Conservation (phyloP, 2,329 filamentous ascomycete genomes). For the Shiraia sp. region DNA sequence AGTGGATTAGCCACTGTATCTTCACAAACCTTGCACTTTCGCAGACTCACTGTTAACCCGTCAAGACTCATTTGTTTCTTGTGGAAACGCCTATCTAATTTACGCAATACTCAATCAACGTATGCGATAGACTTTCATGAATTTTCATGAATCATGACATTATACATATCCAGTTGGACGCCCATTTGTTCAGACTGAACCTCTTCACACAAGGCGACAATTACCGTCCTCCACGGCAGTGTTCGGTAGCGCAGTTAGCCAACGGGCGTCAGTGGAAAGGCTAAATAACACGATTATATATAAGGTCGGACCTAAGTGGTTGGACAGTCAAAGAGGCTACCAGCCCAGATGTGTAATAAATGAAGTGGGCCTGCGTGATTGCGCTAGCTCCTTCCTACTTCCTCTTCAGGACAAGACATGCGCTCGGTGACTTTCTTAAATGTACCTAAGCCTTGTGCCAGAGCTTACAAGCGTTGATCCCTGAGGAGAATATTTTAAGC, state of each 20-base stretch:
- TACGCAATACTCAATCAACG: too few species aligned
- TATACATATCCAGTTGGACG: neutral
- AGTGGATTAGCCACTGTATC: too few species aligned
- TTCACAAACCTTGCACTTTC: too few species aligned
- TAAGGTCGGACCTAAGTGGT: slow-evolving; percentile 14
- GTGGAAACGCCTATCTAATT: too few species aligned
- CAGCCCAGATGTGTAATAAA: slow-evolving; percentile 19
- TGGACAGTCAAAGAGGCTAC: slow-evolving; percentile 13
- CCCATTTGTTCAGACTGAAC: neutral
- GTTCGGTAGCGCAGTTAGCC: neutral
- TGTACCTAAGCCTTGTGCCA: slow-evolving; percentile 16
- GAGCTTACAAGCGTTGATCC: slow-evolving; percentile 11
- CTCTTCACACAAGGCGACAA: too few species aligned
- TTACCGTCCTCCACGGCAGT: slow-evolving; percentile 5
- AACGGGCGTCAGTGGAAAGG: neutral
- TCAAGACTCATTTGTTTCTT: too few species aligned
- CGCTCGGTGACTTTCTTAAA: slow-evolving; percentile 7
- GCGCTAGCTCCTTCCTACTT: slow-evolving; percentile 7
- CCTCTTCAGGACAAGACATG: slow-evolving; percentile 3
- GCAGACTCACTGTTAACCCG: too few species aligned
- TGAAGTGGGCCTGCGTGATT: slow-evolving; percentile 6
- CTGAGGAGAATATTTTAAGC: slow-evolving; percentile 17
- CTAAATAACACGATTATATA: slow-evolving; percentile 1
- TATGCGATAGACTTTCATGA: too few species aligned
- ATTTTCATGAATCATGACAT: neutral